Evolutionary conservation across 371 early-diverging fungal genomes (phyloP).

Genomic region (Fennellomyces sp.): DNA sequence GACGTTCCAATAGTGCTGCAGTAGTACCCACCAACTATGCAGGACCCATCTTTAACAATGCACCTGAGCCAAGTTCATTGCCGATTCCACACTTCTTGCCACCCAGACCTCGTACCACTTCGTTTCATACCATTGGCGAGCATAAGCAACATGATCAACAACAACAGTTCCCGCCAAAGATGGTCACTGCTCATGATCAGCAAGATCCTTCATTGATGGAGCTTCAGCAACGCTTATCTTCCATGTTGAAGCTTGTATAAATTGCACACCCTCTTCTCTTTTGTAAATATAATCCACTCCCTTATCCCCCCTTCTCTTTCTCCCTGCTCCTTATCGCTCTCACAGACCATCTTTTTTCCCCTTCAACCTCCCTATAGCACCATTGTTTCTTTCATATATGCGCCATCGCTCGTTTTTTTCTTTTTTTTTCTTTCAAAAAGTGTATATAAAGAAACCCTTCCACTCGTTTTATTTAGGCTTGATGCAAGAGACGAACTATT

Average conservation of each 20-base stretch:
- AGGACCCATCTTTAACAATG: conserved; percentile 82
- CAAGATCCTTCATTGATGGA: conserved; percentile 4
- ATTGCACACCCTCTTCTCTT: neutral
- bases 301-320: neutral
- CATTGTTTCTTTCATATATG: no score
- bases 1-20: conserved; percentile 14
- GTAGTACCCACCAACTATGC: conserved; percentile 50
- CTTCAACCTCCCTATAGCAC: no score
- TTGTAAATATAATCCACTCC: neutral
- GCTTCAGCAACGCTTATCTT: neutral
- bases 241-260: neutral
- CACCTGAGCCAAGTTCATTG: conserved; percentile 74
- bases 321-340: no score
- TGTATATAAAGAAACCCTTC: no score
- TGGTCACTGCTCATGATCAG: neutral
- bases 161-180: conserved; percentile 2
- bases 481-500: no score
- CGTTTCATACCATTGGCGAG: neutral
- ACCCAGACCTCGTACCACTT: neutral
- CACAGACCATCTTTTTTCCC: no score
- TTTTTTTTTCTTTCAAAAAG: no score
- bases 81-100: conserved; percentile 70
- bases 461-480: no score
- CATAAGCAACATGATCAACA: conserved; percentile 1
- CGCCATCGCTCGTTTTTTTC: no score